Evolutionary conservation across 306 rosid species (phyloP), one percentile per base, ranked within the genome.

Genomic region (Lablab purpureus): DNA sequence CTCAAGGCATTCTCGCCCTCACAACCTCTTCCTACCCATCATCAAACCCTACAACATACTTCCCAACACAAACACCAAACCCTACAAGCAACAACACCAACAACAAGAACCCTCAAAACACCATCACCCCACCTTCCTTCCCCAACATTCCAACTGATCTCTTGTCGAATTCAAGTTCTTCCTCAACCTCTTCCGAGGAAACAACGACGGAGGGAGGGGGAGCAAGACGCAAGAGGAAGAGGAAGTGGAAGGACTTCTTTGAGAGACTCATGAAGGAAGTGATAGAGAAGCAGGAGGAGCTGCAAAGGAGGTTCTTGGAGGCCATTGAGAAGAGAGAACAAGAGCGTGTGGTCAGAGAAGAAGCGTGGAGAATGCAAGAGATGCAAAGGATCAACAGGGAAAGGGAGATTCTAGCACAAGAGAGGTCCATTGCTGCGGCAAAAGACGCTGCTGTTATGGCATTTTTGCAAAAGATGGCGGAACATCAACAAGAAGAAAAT

Each of bases 211-310:
- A 15, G 76, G 21, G 76, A 85, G 15, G 89, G 23, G 84, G 67
- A 49, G 41, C 80, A 2, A 19, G 34, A 66, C 49, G 97, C 11
- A 91, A 85, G 86, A 73, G 88, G 82, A 93, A 92, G 89, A 84
- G 99, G 36, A 95, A 91, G 30, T 95, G 98, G 99, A 91, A 88
- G 87, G 96, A 90, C 69, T 95, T 95, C 83, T 91, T 93, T 19
- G 87, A 85, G 91, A 88, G 89, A 17, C 63, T 95, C 10, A 90
- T 90, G 89, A 90, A 85, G 83, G 93, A 93, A 15, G 98, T 95
- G 67, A 83, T 90, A 10, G 87, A 83, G 75, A 93, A 92, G 72
- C 99, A 95, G 50, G 99, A 95, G 78, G 91, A 88, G 23, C 28
- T 93, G 63, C 99, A 95, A 72, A 79, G 71, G 84, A 90, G 87